phyloP scores from a whole-genome alignment of 345 rosid species.

The Limnanthes douglasii region DNA sequence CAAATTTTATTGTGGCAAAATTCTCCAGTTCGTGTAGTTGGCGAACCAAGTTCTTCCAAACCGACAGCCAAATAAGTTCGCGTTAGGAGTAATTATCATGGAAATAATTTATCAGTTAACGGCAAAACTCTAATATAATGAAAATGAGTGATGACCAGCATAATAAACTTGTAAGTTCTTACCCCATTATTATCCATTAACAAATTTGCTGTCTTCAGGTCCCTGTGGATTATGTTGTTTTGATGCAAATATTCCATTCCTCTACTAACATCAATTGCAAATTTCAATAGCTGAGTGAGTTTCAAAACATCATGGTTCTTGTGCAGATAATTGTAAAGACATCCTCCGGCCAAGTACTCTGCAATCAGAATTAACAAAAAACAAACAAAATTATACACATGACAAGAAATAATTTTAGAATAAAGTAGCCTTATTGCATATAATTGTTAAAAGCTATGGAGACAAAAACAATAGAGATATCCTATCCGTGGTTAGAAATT shows the following conservation, averaged over 20 bases:
- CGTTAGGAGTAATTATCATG: too few relatives aligned
- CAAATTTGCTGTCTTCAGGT: conserved; percentile 69
- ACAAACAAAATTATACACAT: too few relatives aligned
- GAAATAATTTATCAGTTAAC: not conserved
- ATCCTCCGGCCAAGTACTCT: conserved; percentile 78
- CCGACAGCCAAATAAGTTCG: too few relatives aligned
- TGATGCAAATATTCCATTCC: conserved; percentile 77
- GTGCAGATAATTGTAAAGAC: conserved; percentile 56
- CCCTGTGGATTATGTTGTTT: conserved; percentile 58
- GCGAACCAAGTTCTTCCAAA: too few relatives aligned
- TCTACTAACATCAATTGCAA: conserved; percentile 53
- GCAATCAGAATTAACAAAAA: conserved; percentile 22
- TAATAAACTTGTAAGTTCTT: conserved; percentile 7
- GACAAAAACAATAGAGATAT: too few relatives aligned
- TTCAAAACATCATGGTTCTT: conserved; percentile 32
- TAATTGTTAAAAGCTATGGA: too few relatives aligned
- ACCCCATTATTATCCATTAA: conserved; percentile 52
- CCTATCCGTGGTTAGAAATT: too few relatives aligned
- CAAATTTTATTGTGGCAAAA: too few relatives aligned
- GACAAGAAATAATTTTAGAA: not conserved
- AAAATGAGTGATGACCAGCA: not conserved
- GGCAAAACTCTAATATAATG: not conserved
- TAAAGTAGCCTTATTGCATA: not conserved
- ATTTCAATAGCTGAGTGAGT: conserved; percentile 38
- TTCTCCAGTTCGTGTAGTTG: too few relatives aligned